Percentiles rank a stretch among this genome's conserved stretches.
These are phyloP conservation scores for Naegleria lovaniensis DNA, from an alignment of 208 protist species.

Conservation along the genomic window DNA sequence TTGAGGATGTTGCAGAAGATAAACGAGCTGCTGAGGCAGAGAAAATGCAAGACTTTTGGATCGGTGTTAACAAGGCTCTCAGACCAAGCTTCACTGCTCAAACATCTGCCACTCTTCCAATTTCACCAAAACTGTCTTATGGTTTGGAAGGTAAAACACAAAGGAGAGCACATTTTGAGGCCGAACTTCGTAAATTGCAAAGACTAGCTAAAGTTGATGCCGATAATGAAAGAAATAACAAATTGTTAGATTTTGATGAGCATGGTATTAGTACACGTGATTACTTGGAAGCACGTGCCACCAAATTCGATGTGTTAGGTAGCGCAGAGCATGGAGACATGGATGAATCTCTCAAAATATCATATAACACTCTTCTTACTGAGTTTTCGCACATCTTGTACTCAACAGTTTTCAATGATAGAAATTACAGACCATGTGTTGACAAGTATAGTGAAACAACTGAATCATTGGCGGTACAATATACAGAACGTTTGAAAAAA, in stretches of 20 bases:
- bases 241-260: background rate
- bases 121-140: background rate
- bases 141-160: background rate
- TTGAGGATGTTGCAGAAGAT: background rate
- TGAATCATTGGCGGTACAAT: background rate
- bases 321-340: background rate
- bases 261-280: background rate
- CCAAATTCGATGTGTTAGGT: background rate
- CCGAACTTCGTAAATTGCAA: background rate
- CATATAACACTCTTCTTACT: background rate
- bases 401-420: background rate
- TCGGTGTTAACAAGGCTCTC: background rate
- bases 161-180: background rate
- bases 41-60: background rate
- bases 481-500: background rate
- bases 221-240: background rate
- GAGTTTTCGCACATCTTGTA: background rate
- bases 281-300: background rate
- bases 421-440: background rate
- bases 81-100: background rate
- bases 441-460: background rate
- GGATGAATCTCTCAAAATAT: background rate
- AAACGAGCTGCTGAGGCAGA: background rate
- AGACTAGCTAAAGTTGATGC: background rate
- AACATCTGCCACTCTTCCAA: background rate